Evolutionary conservation across 2,329 filamentous ascomycete species (phyloP).

Genomic region (Colletotrichum horii): DNA sequence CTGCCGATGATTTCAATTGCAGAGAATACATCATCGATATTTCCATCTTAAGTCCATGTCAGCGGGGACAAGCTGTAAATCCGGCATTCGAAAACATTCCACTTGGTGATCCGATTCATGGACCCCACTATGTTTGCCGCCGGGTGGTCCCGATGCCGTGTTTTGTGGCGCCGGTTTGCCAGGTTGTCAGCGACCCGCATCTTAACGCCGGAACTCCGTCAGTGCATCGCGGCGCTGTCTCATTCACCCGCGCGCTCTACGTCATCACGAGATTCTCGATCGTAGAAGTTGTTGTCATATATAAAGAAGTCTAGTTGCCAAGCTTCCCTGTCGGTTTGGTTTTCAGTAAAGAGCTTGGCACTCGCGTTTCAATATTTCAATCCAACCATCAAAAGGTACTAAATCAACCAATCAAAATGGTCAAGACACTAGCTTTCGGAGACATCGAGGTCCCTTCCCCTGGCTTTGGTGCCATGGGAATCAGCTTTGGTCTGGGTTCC

Average conservation of each 20-base stretch:
- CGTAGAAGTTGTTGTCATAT: neutral
- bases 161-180: neutral
- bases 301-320: neutral
- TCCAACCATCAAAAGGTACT: neutral
- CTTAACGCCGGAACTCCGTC: neutral
- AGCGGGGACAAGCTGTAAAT: neutral
- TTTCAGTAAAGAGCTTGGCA: neutral
- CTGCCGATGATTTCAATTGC: neutral
- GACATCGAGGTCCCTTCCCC: conserved; percentile 43
- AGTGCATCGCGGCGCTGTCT: neutral
- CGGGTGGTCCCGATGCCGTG: neutral
- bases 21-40: neutral
- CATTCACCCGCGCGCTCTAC: neutral
- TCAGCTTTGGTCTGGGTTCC: conserved; percentile 46
- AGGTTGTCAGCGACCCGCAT: neutral
- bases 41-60: neutral
- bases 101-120: neutral
- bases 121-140: neutral
- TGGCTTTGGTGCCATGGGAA: conserved; percentile 56
- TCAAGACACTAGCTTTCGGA: conserved; percentile 44
- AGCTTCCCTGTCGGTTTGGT: neutral
- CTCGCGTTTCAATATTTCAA: neutral
- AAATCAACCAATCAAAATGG: conserved; percentile 30
- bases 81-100: neutral
- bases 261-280: neutral